Percentiles rank a stretch among this genome's conserved stretches.
These are phyloP conservation scores for Phytomonas sp. DNA, from an alignment of 208 protist genomes.

Conservation along the genomic window DNA sequence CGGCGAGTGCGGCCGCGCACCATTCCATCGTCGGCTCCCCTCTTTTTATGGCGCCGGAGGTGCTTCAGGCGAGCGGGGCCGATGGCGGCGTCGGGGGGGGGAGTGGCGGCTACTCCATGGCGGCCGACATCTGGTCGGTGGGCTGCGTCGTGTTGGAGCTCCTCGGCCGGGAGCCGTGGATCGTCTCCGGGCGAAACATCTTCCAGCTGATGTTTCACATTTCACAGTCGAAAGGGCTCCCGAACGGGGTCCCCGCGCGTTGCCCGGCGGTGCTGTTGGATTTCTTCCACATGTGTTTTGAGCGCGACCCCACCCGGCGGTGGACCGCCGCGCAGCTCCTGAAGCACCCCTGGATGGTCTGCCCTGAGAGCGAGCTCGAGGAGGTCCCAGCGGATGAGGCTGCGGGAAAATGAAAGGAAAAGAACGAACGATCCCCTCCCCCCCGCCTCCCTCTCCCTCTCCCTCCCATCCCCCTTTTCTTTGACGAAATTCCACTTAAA, in stretches of 20 bases:
- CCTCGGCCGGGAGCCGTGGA: conserved; percentile 73
- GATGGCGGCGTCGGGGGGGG: background rate
- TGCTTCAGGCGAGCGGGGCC: conserved; percentile 41
- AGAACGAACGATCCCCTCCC: background rate
- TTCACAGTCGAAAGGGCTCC: conserved; percentile 52
- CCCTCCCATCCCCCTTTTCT: background rate
- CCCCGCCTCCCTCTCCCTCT: background rate
- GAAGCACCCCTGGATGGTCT: conserved; percentile 69
- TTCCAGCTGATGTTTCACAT: conserved; percentile 83
- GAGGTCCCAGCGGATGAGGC: conserved; percentile 51
- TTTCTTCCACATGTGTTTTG: conserved; percentile 73
- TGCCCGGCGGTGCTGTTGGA: conserved; percentile 41
- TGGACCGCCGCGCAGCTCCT: conserved; percentile 66
- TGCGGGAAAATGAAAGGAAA: too few relatives aligned
- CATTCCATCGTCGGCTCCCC: conserved; percentile 82
- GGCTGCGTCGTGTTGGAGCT: conserved; percentile 85
- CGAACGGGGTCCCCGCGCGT: conserved; percentile 56
- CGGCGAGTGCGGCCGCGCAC: conserved; percentile 27
- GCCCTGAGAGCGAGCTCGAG: conserved; percentile 53
- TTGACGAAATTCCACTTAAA: too few relatives aligned
- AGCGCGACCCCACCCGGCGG: conserved; percentile 39
- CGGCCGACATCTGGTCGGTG: conserved; percentile 84
- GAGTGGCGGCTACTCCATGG: conserved; percentile 37
- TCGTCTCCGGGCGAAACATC: conserved; percentile 33
- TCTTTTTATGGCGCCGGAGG: conserved; percentile 88